These are phyloP conservation scores for Phytopythium delawarense DNA, from an alignment of 352 stramenopile species.

Conservation along the genomic window DNA sequence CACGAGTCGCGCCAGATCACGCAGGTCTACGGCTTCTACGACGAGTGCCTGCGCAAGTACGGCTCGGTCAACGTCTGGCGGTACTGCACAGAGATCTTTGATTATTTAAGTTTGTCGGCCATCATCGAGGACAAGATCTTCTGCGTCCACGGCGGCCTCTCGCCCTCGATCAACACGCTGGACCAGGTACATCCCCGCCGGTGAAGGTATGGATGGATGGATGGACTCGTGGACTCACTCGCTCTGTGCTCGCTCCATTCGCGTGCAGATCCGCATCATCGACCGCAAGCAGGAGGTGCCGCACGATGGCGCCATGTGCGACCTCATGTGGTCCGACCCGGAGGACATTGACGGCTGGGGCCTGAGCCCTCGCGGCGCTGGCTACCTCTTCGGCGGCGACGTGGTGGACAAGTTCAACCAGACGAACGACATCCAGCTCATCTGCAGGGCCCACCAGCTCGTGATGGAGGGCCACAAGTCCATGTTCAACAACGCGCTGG, in stretches of 20 bases:
- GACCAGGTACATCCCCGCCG: conserved; percentile 57
- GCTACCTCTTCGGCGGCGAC: conserved; percentile 98
- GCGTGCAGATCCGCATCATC: conserved; percentile 95
- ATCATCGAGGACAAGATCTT: conserved; percentile 99
- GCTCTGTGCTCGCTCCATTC: not conserved
- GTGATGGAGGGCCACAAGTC: conserved; percentile 90
- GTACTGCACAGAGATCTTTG: conserved; percentile 98
- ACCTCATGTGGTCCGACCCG: conserved; percentile 98
- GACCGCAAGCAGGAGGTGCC: conserved; percentile 90
- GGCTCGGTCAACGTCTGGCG: conserved; percentile 99
- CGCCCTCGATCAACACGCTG: conserved; percentile 91
- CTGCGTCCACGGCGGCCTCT: conserved; percentile 98
- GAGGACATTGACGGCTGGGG: conserved; percentile 99
- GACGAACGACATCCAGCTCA: conserved; percentile 95
- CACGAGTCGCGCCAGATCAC: conserved; percentile 82
- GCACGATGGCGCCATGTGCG: conserved; percentile 94
- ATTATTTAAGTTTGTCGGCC: conserved; percentile 97
- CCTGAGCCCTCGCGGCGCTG: conserved; percentile 94
- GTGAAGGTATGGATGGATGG: not conserved
- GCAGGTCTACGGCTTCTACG: conserved; percentile 81
- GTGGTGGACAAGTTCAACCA: conserved; percentile 97
- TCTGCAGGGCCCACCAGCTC: conserved; percentile 95
- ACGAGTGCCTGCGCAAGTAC: conserved; percentile 93
- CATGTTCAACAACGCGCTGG: conserved; percentile 94
- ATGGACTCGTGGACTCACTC: not conserved